Evolutionary conservation across 1,139 yeast species (phyloP), one percentile per base, ranked within the genome.

Genomic region (Taiozyma sp.): DNA sequence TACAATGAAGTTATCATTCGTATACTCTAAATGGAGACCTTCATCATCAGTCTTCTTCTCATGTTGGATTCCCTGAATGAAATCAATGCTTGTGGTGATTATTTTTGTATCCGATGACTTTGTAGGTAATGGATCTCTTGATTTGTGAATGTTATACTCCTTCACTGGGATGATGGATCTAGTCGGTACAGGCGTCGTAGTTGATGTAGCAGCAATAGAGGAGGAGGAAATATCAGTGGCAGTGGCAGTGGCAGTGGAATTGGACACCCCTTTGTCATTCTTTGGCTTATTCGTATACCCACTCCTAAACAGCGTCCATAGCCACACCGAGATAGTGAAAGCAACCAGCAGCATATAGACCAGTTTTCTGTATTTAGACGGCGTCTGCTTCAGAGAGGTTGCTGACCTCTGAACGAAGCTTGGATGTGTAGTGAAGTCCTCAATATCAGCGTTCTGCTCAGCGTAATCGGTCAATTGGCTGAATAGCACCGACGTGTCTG

Each of bases 11-110:
- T 49, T 45, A 12, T 53, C 49, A 9, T 57, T 54, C 7, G 51
- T 47, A 4, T 50, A 47, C 1, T 56, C 49, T 4, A 64, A 46
- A 48, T 68, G 65, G 8, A 69, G 52, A 1, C 75, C 76, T n/a
- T 72, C 67, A 53, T 72, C 76, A 22, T 56, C 54, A 10, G 58
- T 57, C 38, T 65, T 66, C 2, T 54, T 43, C 8, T 57, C 45
- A 0, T 48, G 45, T 8, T 52, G 50, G 3, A 68, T 63, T 4
- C 69, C 66, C 7, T 54, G 55, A 4, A 70, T 59, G 45, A 69
- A 69, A 16, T 56, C 54, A 45, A 67, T 64, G 0, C 61, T 51
- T 12, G 52, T 55, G 13, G 32, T 43, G 1, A 49, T 9, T 1
- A 41, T 9, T 2, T 48, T 47, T 6, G 49, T 46, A 13, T 42